Percentiles rank a stretch among this genome's conserved stretches.
These are phyloP conservation scores for Lolium rigidum DNA, from an alignment of 176 grass and related monocot genomes.

Conservation along the genomic window DNA sequence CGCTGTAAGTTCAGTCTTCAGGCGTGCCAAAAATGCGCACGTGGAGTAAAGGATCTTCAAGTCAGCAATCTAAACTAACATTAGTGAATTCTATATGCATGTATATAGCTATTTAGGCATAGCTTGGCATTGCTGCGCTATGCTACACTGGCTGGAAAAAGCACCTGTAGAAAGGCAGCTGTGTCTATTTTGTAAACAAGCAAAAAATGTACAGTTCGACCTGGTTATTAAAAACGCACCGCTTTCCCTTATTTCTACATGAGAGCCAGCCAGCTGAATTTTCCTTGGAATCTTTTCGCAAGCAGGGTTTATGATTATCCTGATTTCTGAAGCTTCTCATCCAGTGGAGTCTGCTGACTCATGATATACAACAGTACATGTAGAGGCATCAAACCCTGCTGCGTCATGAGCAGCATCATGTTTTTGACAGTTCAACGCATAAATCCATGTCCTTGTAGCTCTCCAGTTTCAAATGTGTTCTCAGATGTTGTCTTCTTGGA, in stretches of 20 bases:
- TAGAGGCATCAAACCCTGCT: slow-evolving; percentile 47
- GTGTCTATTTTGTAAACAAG: slow-evolving; percentile 30
- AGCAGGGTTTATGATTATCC: slow-evolving; percentile 21
- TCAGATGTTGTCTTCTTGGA: slow-evolving; percentile 79
- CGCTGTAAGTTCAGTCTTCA: slow-evolving; percentile 43
- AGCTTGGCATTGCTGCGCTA: slow-evolving; percentile 40
- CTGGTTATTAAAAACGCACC: slow-evolving; percentile 55
- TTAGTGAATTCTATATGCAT: slow-evolving; percentile 72
- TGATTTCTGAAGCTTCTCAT: slow-evolving; percentile 37
- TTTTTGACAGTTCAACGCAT: slow-evolving; percentile 25
- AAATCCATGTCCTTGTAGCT: slow-evolving; percentile 23
- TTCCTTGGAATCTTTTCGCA: background rate
- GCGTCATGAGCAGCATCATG: slow-evolving; percentile 22
- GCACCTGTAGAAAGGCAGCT: slow-evolving; percentile 44
- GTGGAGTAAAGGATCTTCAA: slow-evolving; percentile 30
- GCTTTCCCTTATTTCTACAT: slow-evolving; percentile 48
- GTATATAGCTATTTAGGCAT: slow-evolving; percentile 52
- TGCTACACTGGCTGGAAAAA: slow-evolving; percentile 44
- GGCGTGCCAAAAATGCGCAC: slow-evolving; percentile 25
- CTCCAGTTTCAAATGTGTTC: slow-evolving; percentile 10
- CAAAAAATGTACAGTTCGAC: slow-evolving; percentile 29
- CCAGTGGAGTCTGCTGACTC: slow-evolving; percentile 35
- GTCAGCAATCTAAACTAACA: slow-evolving; percentile 69
- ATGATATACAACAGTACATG: slow-evolving; percentile 29
- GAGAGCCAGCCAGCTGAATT: slow-evolving; percentile 32